Evolutionary conservation across 805 yeast species (phyloP), one percentile per base, ranked within the genome.

Genomic region (Lachancea kluyveri): DNA sequence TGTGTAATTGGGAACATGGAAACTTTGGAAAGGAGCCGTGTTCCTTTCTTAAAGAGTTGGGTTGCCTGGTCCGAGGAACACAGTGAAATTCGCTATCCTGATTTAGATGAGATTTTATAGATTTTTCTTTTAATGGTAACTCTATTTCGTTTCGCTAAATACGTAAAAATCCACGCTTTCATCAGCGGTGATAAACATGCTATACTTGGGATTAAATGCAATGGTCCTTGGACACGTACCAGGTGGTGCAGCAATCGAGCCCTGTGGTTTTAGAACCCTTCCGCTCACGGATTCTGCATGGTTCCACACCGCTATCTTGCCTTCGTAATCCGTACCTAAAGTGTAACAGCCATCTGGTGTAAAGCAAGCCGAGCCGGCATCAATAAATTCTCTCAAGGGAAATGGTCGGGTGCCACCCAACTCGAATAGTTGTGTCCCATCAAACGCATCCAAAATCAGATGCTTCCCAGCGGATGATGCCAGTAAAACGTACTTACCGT

Each of bases 1-100:
- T 83, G 92, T 48, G 72, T 90, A 1, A 62, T 92, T 31, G 97
- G 96, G 1, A 94, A 92, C 53, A 68, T 82, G 66, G 95, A 83
- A 46, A 70, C 85, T 2, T 52, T 87, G 30, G 55, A 61, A 19
- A 48, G 59, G 17, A 44, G 58, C 22, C 52, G 55, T 7, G 64
- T 64, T 4, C 50, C 51, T 17, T 83, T 73, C 44, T 60, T 87
- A 33, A 62, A 64, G 27, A 55, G 65, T 13, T 85, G 95, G 95
- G 73, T 74, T 6, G 53, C 64, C 5, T 79, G 79, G 78, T 77
- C 77, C 33, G 87, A 78, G 44, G 74, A 74, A 2, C 60, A 73
- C 37, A 76, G 69, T 26, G 90, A 82, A 26, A 56, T 85, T 5
- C 60, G 80, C 39, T 81, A 85, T 46, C 83, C 88, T 3, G 78